Conservation (phyloP, 73 alveolate species). For the Paramecium caudatum region DNA sequence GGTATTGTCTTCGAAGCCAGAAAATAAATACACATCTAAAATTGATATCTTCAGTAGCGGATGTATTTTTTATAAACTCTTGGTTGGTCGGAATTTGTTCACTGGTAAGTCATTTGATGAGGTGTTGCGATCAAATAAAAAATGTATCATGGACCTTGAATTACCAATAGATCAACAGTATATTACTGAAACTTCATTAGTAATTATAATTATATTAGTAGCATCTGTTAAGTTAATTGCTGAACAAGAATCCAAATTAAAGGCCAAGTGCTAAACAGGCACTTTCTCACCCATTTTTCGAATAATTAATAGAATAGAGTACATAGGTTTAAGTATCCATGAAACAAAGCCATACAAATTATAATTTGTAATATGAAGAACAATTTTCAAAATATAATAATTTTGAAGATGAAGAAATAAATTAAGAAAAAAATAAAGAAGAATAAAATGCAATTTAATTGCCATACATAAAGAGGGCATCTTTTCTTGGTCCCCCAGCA, state of each 20-base stretch:
- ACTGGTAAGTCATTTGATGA: constrained; percentile 67
- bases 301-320: background rate
- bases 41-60: constrained; percentile 74
- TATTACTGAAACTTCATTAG: constrained; percentile 7
- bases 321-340: background rate
- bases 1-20: constrained; percentile 69
- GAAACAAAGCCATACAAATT: background rate
- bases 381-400: constrained; percentile 5
- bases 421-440: constrained; percentile 8
- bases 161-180: constrained; percentile 37
- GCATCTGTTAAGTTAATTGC: constrained; percentile 26
- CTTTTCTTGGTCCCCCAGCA: too few species aligned
- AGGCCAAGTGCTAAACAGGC: constrained; percentile 71
- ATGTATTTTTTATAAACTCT: constrained; percentile 71
- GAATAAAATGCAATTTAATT: background rate
- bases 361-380: constrained; percentile 27
- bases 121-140: constrained; percentile 26
- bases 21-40: constrained; percentile 38
- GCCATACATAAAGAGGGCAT: background rate
- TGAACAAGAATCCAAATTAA: background rate
- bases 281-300: constrained; percentile 72
- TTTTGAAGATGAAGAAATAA: background rate
- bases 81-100: constrained; percentile 73
- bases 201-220: background rate
- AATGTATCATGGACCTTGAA: constrained; percentile 22